Percentiles rank a stretch among this genome's conserved stretches.
Conservation (phyloP, 345 rosid genomes). For the Rubroshorea leprosula region DNA sequence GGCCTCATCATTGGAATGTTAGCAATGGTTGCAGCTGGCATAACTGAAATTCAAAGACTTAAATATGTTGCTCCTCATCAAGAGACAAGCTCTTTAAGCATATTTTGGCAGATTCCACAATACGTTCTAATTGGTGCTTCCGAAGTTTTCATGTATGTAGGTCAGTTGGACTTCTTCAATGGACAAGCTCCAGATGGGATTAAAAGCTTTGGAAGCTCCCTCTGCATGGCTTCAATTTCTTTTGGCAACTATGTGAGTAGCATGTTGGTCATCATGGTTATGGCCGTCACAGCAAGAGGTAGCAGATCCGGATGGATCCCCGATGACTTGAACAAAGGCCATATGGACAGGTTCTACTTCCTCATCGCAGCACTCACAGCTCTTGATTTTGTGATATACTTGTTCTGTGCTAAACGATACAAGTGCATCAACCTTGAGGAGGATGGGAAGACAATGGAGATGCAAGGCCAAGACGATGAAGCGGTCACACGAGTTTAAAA, state of each 20-base stretch:
- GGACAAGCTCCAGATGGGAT: slow-evolving; percentile 81
- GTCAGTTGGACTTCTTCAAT: slow-evolving; percentile 76
- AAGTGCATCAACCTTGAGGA: slow-evolving; percentile 47
- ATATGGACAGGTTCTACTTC: slow-evolving; percentile 68
- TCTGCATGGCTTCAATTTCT: slow-evolving; percentile 85
- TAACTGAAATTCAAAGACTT: slow-evolving; percentile 52
- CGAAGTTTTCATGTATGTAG: slow-evolving; percentile 84
- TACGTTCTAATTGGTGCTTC: slow-evolving; percentile 67
- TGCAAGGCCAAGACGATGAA: neutral
- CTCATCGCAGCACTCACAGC: slow-evolving; percentile 53
- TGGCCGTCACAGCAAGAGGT: slow-evolving; percentile 48
- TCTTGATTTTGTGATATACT: slow-evolving; percentile 46
- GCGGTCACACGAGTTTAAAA: neutral
- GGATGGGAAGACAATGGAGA: neutral
- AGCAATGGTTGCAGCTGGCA: slow-evolving; percentile 70
- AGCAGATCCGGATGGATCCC: slow-evolving; percentile 68
- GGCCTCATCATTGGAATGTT: slow-evolving; percentile 64
- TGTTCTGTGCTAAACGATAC: slow-evolving; percentile 66
- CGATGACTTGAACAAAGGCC: slow-evolving; percentile 51
- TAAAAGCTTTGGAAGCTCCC: slow-evolving; percentile 78
- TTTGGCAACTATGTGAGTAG: slow-evolving; percentile 76
- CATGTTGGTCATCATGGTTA: slow-evolving; percentile 59
- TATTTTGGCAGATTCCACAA: slow-evolving; percentile 83
- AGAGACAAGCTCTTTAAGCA: slow-evolving; percentile 48
- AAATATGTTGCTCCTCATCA: slow-evolving; percentile 31